Percentiles rank a stretch among this genome's conserved stretches.
These are phyloP conservation scores for Talaromyces sp. DNA, from an alignment of 2,329 filamentous ascomycete species.

Conservation along the genomic window DNA sequence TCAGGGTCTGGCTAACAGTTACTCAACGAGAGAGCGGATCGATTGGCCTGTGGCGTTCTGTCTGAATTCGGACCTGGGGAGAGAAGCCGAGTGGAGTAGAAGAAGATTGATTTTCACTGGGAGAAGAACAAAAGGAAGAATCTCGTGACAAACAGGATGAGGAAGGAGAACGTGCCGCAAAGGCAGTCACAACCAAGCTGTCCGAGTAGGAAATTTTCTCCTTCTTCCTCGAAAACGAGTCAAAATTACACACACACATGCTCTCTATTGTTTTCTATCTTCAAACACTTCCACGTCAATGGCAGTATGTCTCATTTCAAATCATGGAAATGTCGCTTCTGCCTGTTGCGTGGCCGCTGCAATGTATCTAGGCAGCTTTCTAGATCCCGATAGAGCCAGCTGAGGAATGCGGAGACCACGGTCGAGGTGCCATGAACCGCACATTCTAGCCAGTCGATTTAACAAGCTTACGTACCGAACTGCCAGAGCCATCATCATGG, in stretches of 20 bases:
- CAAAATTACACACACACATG: neutral
- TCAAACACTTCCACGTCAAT: neutral
- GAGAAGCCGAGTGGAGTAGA: neutral
- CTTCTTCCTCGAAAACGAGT: neutral
- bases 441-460: neutral
- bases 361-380: conserved; percentile 2
- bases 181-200: neutral
- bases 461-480: neutral
- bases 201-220: neutral
- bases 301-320: neutral
- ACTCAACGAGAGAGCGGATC: neutral
- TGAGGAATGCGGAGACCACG: conserved; percentile 11
- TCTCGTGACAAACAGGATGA: neutral
- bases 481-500: neutral
- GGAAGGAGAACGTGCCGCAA: neutral
- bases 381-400: neutral
- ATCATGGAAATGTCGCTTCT: neutral
- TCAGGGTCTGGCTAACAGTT: neutral
- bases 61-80: conserved; percentile 8
- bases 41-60: neutral
- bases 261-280: neutral
- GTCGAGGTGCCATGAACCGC: neutral
- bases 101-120: too few relatives aligned
- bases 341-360: neutral
- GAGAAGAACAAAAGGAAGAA: neutral